These are phyloP conservation scores for Angomonas deanei DNA, from an alignment of 208 protist genomes.

Conservation along the genomic window DNA sequence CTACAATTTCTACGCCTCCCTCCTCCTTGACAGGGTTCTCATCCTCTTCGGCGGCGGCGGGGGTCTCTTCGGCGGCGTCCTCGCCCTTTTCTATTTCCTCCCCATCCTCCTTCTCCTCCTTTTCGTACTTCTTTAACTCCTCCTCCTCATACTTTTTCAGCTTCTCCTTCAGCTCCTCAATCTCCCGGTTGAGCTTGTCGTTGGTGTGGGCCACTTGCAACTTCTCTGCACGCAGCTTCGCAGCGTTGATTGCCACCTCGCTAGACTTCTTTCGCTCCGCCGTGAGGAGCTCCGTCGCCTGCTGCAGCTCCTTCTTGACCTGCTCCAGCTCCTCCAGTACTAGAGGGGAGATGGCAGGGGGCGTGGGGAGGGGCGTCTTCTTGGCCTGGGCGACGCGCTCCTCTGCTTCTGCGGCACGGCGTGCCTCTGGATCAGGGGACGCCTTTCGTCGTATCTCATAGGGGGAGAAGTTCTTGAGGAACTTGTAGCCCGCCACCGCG, in stretches of 20 bases:
- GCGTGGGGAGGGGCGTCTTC: slow-evolving; percentile 16
- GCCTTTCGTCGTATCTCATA: slow-evolving; percentile 76
- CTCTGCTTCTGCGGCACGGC: background rate
- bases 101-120: slow-evolving; percentile 8
- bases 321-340: slow-evolving; percentile 34
- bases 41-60: background rate
- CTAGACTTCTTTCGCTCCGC: slow-evolving; percentile 60
- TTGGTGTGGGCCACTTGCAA: slow-evolving; percentile 41
- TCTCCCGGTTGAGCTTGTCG: slow-evolving; percentile 43
- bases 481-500: slow-evolving; percentile 44
- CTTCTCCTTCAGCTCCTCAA: slow-evolving; percentile 36
- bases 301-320: slow-evolving; percentile 47
- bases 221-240: slow-evolving; percentile 54
- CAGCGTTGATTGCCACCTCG: slow-evolving; percentile 47
- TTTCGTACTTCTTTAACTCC: slow-evolving; percentile 25
- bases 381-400: slow-evolving; percentile 1
- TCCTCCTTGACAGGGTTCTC: background rate
- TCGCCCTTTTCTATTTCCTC: slow-evolving; percentile 11
- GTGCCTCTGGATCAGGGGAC: slow-evolving; percentile 7
- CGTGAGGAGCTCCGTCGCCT: slow-evolving; percentile 60
- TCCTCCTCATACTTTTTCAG: slow-evolving; percentile 26
- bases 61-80: background rate
- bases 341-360: slow-evolving; percentile 5
- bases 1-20: background rate
- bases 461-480: slow-evolving; percentile 71